A percentile compares a stretch with the other conserved stretches of the same genome.
phyloP scores from a whole-genome alignment of 257 asterid genomes.

The Jacaranda mimosifolia region DNA sequence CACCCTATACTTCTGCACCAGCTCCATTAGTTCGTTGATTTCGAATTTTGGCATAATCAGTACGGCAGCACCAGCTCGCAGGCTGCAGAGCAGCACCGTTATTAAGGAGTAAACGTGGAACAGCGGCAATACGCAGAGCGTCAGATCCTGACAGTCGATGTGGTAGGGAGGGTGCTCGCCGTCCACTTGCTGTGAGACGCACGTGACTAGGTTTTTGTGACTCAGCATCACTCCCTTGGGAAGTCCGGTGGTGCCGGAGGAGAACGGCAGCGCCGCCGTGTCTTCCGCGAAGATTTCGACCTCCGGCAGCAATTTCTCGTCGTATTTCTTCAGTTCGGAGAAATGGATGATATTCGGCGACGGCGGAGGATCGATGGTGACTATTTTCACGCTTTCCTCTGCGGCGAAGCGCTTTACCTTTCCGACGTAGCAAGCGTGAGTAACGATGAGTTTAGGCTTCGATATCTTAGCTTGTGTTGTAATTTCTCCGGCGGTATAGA shows the following conservation, averaged over 20 bases:
- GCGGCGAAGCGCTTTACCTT: conserved; percentile 39
- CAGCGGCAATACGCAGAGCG: conserved; percentile 59
- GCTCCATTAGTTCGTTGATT: conserved; percentile 42
- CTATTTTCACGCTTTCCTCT: conserved; percentile 32
- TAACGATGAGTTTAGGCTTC: conserved; percentile 52
- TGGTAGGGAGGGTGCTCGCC: conserved; percentile 58
- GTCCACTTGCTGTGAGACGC: conserved; percentile 56
- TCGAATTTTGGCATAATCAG: conserved; percentile 61
- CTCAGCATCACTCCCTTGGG: conserved; percentile 73
- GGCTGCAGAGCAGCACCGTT: conserved; percentile 45
- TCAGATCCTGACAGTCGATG: conserved; percentile 37
- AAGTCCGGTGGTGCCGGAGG: conserved; percentile 72
- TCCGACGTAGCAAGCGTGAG: conserved; percentile 51
- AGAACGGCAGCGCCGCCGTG: conserved; percentile 60
- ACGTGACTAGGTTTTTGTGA: conserved; percentile 58
- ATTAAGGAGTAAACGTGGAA: conserved; percentile 56
- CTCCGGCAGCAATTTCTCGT: conserved; percentile 40
- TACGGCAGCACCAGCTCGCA: conserved; percentile 55
- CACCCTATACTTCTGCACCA: conserved; percentile 50
- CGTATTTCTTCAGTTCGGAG: conserved; percentile 44
- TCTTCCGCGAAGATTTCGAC: conserved; percentile 45
- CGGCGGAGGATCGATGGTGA: conserved; percentile 46
- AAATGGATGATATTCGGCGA: conserved; percentile 39
- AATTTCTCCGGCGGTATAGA: conserved; percentile 52
- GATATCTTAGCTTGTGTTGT: conserved; percentile 46